Percentiles rank a stretch among this genome's conserved stretches.
phyloP scores from a whole-genome alignment of 169 alveolate genomes.

The Plasmodium vivax region DNA sequence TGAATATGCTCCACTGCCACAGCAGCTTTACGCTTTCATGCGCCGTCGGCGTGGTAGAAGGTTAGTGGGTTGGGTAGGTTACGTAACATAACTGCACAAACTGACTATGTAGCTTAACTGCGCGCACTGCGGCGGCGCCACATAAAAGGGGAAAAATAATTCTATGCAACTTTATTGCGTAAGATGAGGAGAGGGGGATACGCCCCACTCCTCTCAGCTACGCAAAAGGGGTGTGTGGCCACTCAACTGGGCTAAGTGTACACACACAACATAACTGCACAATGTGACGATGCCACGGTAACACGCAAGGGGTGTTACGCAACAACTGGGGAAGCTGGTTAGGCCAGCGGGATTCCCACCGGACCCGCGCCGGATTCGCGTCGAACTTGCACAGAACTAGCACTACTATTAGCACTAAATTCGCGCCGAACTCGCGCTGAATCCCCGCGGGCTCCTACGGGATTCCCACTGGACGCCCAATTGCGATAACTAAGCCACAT shows the following conservation, averaged over 20 bases:
- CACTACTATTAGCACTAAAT: no score
- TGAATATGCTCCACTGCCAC: neutral
- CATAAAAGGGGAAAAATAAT: neutral
- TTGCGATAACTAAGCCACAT: conserved; percentile 1
- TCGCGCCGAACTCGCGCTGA: no score
- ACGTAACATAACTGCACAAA: neutral
- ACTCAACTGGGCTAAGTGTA: neutral
- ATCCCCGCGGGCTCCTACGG: neutral
- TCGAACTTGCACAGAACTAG: no score
- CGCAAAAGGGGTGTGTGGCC: neutral
- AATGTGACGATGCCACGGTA: neutral
- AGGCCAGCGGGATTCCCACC: neutral
- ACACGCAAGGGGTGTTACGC: neutral
- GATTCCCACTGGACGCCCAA: neutral
- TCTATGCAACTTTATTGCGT: neutral
- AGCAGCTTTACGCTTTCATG: neutral
- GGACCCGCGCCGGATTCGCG: neutral
- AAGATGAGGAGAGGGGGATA: neutral
- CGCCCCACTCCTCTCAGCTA: neutral
- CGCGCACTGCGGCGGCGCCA: neutral
- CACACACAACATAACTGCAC: neutral
- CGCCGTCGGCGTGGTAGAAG: neutral
- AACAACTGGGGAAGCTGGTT: neutral
- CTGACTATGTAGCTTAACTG: neutral
- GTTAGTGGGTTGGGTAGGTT: neutral